Conservation (phyloP, 2,329 filamentous ascomycete species). For the Phoma sp. region DNA sequence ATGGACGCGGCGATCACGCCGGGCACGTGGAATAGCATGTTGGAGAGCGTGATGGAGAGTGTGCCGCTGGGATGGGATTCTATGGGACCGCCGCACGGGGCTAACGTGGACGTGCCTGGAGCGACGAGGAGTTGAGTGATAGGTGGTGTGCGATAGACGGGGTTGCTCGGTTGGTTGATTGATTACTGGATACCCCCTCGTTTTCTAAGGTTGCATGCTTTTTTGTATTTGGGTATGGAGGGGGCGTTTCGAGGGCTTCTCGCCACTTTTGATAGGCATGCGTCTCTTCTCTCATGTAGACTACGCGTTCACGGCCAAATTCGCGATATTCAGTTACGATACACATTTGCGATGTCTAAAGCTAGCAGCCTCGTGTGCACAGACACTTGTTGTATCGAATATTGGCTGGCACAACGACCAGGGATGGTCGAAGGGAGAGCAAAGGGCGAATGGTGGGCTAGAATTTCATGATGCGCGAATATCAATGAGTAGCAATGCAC, state of each 20-base stretch:
- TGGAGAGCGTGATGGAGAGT: constrained; percentile 40
- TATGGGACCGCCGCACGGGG: constrained; percentile 5
- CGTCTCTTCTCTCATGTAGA: not conserved
- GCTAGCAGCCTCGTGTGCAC: too few species aligned
- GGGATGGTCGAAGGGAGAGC: too few species aligned
- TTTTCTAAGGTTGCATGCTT: not conserved
- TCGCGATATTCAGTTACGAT: too few species aligned
- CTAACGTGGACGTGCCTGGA: constrained; percentile 1
- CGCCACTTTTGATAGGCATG: constrained; percentile 1
- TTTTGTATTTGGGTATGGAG: not conserved
- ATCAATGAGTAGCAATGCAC: too few species aligned
- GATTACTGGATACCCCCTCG: constrained; percentile 12
- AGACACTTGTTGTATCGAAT: too few species aligned
- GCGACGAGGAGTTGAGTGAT: not conserved
- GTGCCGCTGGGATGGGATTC: constrained; percentile 38
- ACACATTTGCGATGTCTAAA: too few species aligned
- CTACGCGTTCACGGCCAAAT: too few species aligned
- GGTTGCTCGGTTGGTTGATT: not conserved
- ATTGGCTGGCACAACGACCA: too few species aligned
- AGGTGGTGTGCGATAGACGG: not conserved
- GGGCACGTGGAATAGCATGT: constrained; percentile 44
- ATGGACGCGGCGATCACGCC: constrained; percentile 38
- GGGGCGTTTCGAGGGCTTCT: not conserved
- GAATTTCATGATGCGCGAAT: too few species aligned
- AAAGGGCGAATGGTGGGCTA: too few species aligned